phyloP scores from a whole-genome alignment of 345 rosid species.

The Corymbia maculata region DNA sequence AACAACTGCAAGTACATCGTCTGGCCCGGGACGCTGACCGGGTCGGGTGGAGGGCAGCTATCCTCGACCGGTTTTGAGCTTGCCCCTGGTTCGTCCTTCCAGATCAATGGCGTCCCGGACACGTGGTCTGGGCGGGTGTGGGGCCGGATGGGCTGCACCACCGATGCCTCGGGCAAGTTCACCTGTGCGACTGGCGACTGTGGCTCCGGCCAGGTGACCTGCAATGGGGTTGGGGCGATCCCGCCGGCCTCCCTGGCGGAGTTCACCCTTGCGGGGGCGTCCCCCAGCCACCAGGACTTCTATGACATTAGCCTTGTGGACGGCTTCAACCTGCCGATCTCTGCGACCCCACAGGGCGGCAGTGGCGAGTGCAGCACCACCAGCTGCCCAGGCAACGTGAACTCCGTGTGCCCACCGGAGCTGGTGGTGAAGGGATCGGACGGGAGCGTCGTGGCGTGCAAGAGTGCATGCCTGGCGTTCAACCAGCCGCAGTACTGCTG shows the following conservation, averaged over 20 bases:
- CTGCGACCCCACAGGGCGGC: constrained; percentile 19
- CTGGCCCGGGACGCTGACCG: constrained; percentile 29
- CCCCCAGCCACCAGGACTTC: constrained; percentile 5
- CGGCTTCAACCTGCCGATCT: constrained; percentile 30
- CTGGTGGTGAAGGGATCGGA: constrained; percentile 8
- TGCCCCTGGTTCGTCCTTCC: not conserved
- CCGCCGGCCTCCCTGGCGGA: constrained; percentile 22
- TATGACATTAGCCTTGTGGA: constrained; percentile 33
- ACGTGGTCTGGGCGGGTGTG: constrained; percentile 28
- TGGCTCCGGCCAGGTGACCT: constrained; percentile 15
- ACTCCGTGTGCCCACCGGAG: constrained; percentile 15
- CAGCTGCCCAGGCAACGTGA: constrained; percentile 13
- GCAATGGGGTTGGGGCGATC: constrained; percentile 17
- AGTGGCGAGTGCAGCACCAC: constrained; percentile 1
- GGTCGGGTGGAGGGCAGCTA: not conserved
- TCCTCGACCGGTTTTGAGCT: constrained; percentile 19
- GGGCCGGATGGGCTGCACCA: constrained; percentile 18
- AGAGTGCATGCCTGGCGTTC: constrained; percentile 24
- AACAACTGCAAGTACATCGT: constrained; percentile 23
- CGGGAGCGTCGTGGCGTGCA: constrained; percentile 18
- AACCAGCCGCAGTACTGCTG: constrained; percentile 24
- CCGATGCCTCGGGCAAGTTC: constrained; percentile 10
- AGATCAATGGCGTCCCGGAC: not conserved
- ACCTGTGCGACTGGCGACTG: constrained; percentile 23
- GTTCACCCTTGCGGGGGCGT: constrained; percentile 1